Evolutionary conservation across 1,284 basidiomycete species (phyloP).

Genomic region (Cryptococcus hybrid): DNA sequence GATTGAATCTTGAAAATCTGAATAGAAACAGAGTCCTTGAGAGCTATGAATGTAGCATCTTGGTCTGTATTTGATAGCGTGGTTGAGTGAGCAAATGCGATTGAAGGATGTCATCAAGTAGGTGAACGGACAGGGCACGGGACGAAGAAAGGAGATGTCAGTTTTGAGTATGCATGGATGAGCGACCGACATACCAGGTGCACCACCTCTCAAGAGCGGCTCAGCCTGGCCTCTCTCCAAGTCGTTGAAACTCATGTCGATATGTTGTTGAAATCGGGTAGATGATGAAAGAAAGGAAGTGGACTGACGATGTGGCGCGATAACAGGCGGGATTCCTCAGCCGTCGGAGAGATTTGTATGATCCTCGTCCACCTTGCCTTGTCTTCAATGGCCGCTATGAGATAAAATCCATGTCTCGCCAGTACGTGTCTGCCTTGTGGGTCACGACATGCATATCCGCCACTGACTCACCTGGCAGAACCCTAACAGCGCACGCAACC

Average conservation of each 20-base stretch:
- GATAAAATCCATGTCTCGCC: background rate
- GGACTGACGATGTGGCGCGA: background rate
- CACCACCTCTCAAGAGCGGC: slow-evolving; percentile 28
- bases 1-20: slow-evolving; percentile 99
- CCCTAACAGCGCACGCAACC: slow-evolving; percentile 68
- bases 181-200: slow-evolving; percentile 21
- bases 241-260: slow-evolving; percentile 55
- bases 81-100: slow-evolving; percentile 6
- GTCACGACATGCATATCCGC: too few relatives aligned
- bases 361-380: too few relatives aligned
- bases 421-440: too few relatives aligned
- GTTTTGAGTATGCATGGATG: background rate
- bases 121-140: background rate
- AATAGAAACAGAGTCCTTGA: slow-evolving; percentile 83
- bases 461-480: too few relatives aligned
- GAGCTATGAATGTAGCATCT: slow-evolving; percentile 59
- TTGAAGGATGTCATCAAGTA: slow-evolving; percentile 7
- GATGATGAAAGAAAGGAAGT: background rate
- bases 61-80: slow-evolving; percentile 23
- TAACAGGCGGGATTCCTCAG: background rate
- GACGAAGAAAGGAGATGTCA: slow-evolving; percentile 2
- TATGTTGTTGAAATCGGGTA: too few relatives aligned
- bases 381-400: too few relatives aligned
- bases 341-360: background rate
- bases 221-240: slow-evolving; percentile 50